Conservation (phyloP, 2,329 filamentous ascomycete genomes). For the Tetracladium maxilliforme region DNA sequence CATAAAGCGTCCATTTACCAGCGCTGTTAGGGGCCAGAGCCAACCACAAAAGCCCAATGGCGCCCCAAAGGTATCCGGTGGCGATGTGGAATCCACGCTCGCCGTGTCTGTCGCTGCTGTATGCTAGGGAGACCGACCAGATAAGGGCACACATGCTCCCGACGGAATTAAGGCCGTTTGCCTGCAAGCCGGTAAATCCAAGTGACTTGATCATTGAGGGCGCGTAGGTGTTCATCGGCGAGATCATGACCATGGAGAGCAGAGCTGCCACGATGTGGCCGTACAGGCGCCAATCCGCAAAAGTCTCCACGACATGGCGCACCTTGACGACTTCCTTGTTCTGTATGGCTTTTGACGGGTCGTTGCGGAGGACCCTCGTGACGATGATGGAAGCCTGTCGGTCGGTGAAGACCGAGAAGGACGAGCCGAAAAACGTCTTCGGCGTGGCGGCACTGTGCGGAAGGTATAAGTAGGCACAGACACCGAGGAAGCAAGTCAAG, state of each 20-base stretch:
- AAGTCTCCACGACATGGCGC: conserved; percentile 1
- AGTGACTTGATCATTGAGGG: conserved; percentile 1
- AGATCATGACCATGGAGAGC: conserved; percentile 3
- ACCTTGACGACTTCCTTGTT: conserved; percentile 1
- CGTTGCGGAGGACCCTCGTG: conserved; percentile 1
- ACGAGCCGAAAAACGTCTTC: conserved; percentile 5
- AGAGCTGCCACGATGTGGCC: conserved; percentile 2
- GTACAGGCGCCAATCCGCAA: conserved; percentile 1
- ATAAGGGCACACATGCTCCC: conserved; percentile 6
- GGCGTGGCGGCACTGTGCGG: conserved; percentile 10
- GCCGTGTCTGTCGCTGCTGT: not conserved
- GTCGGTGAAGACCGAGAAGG: conserved; percentile 6
- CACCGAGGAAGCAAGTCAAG: conserved; percentile 2
- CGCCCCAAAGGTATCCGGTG: too few species aligned
- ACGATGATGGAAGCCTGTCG: conserved; percentile 5
- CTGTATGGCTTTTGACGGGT: not conserved
- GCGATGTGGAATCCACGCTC: conserved; percentile 1
- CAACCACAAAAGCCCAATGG: too few species aligned
- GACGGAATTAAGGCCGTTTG: conserved; percentile 1
- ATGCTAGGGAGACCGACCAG: conserved; percentile 4
- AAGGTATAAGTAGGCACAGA: conserved; percentile 8
- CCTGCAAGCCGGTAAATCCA: conserved; percentile 1
- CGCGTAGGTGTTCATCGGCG: conserved; percentile 4
- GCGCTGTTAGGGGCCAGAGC: too few species aligned
- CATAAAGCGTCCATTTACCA: too few species aligned